Evolutionary conservation across 495 filamentous ascomycete genomes (phyloP).

Genomic region (Penicillium samsonianum): DNA sequence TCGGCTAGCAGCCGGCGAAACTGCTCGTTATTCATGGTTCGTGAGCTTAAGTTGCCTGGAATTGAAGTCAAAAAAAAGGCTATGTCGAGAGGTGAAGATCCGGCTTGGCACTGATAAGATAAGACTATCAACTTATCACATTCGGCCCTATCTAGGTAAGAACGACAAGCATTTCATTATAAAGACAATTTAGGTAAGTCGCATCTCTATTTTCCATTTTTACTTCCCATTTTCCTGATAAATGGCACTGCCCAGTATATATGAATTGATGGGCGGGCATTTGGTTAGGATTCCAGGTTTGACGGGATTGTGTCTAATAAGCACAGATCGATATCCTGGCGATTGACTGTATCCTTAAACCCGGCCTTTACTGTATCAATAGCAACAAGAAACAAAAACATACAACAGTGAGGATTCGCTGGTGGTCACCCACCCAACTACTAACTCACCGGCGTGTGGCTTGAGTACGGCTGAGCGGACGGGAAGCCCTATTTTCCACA

Average conservation of each 20-base stretch:
- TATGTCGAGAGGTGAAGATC: slow-evolving; percentile 5
- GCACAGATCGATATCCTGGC: too few species aligned
- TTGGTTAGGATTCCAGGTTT: too few species aligned
- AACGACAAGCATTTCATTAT: too few species aligned
- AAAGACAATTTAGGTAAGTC: too few species aligned
- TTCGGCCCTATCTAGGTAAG: too few species aligned
- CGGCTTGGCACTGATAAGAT: slow-evolving; percentile 15
- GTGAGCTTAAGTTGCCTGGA: neutral
- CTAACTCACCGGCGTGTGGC: slow-evolving; percentile 8
- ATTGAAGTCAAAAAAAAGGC: slow-evolving; percentile 9
- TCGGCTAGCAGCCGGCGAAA: slow-evolving; percentile 84
- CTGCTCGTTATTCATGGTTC: slow-evolving; percentile 89
- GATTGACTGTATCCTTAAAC: too few species aligned
- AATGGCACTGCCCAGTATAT: too few species aligned
- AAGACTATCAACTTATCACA: too few species aligned
- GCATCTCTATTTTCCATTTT: too few species aligned
- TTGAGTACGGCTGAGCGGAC: slow-evolving; percentile 28
- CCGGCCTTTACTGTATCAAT: too few species aligned
- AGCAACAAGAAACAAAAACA: neutral
- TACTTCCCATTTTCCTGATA: too few species aligned
- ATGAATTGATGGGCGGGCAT: neutral
- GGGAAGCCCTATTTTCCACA: slow-evolving; percentile 35
- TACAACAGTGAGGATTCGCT: neutral
- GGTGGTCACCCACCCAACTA: slow-evolving; percentile 5
- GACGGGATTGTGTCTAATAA: too few species aligned